phyloP scores from a whole-genome alignment of 768 basidiomycete species.

The Tricholoma saponaceum region DNA sequence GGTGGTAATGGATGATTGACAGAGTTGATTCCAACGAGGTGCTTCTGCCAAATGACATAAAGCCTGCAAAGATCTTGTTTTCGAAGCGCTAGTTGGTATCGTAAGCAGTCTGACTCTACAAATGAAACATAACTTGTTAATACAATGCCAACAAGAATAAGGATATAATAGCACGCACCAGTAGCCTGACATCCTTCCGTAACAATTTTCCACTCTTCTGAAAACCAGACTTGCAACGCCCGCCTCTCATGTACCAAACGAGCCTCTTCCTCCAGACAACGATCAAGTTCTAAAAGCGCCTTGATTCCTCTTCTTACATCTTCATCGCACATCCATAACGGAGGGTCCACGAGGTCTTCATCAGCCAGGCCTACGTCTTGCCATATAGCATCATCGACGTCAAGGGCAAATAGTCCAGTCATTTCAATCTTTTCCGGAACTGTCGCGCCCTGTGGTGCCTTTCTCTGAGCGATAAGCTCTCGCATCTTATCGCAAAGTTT shows the following conservation, averaged over 20 bases:
- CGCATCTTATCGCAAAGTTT: constrained; percentile 19
- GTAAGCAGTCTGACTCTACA: neutral
- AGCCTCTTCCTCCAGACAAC: constrained; percentile 19
- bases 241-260: constrained; percentile 14
- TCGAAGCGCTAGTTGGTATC: neutral
- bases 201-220: constrained; percentile 20
- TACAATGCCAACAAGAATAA: neutral
- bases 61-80: neutral
- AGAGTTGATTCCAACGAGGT: neutral
- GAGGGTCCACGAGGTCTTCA: constrained; percentile 6
- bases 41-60: neutral
- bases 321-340: constrained; percentile 25
- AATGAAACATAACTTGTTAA: neutral
- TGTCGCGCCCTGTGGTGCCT: constrained; percentile 20
- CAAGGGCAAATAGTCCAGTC: constrained; percentile 23
- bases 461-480: constrained; percentile 10
- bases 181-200: neutral
- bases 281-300: constrained; percentile 20
- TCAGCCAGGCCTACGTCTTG: constrained; percentile 26
- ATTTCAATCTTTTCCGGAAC: constrained; percentile 18
- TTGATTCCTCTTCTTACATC: constrained; percentile 23
- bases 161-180: neutral
- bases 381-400: constrained; percentile 35
- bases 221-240: constrained; percentile 22
- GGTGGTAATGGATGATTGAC: neutral